Evolutionary conservation across 2,329 filamentous ascomycete genomes (phyloP), one percentile per base, ranked within the genome.

Genomic region (Metarhizium humberi): DNA sequence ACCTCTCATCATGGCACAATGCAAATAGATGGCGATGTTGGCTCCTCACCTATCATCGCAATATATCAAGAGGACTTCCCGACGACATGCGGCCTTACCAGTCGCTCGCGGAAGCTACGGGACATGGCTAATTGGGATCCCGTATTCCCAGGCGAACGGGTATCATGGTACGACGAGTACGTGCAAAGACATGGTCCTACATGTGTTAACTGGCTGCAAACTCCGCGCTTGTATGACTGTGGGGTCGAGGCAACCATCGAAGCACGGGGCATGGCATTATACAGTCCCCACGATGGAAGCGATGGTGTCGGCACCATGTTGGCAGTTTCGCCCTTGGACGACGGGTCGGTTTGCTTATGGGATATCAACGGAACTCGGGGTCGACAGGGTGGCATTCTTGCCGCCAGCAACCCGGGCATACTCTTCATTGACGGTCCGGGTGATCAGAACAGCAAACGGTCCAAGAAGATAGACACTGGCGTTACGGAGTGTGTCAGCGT

Each of bases 81-180:
- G 25, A 30, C 45, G 5, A 30, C 20, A 48, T 30, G 20, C 45
- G 32, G 11, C 38, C 48, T 36, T 18, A 20, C 18, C 30, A 54
- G 52, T 25, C 63, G 59, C 53, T 54, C 63, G 45, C 64, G 62
- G 32, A 61, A 61, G 34, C 55, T 65, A 1, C 79, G 84, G 51
- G 79, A 89, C 56, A 75, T 88, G 64, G 85, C 85, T 4, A 90
- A 90, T 61, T 96, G 91, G 91, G 90, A 96, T 62, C 89, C 89
- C 0, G 82, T 82, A 0, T 90, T 87, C 59, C 81, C 84, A 0
- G 74, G 71, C 4, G 91, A 96, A 70, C 76, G 75, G 45, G 77
- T 92, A 20, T 84, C 88, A 51, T 96, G 90, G 87, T 96, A 95
- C 68, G 81, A 88, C 55, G 92, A 96, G 69, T 96, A 91, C 65